Percentiles rank a stretch among this genome's conserved stretches.
phyloP scores from a whole-genome alignment of 306 rosid species.

The Hylodesmum podocarpum region DNA sequence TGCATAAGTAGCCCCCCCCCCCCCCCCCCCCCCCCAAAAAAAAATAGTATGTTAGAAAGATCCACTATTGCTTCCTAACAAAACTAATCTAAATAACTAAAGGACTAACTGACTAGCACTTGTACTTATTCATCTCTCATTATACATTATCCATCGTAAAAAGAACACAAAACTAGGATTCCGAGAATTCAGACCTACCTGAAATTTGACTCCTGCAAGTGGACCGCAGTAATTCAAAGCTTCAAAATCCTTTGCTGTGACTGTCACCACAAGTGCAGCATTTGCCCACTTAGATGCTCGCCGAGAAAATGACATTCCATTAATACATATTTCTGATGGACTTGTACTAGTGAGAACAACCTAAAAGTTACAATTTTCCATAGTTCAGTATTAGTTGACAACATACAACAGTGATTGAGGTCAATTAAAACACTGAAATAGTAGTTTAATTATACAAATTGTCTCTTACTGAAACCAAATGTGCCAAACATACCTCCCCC shows the following conservation, averaged over 20 bases:
- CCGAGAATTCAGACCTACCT: constrained; percentile 47
- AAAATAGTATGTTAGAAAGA: no score
- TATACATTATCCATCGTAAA: neutral
- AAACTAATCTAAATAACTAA: neutral
- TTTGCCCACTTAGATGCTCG: constrained; percentile 98
- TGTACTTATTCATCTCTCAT: neutral
- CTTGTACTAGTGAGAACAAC: constrained; percentile 95
- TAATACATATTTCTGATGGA: constrained; percentile 86
- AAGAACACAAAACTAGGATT: neutral
- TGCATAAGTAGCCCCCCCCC: no score
- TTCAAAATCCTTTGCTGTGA: constrained; percentile 73
- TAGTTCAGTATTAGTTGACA: constrained; percentile 20
- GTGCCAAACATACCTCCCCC: neutral
- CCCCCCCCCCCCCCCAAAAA: no score
- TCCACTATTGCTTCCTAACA: no score
- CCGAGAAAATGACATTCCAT: constrained; percentile 98
- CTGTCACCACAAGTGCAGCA: constrained; percentile 93
- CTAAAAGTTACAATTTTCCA: constrained; percentile 50
- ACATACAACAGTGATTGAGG: neutral
- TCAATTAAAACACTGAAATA: constrained; percentile 11
- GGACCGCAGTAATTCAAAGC: constrained; percentile 68
- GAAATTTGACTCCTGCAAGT: constrained; percentile 92
- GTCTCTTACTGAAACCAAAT: constrained; percentile 3
- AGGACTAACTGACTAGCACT: neutral
- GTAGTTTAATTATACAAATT: constrained; percentile 9